Percentiles rank a stretch among this genome's conserved stretches.
Conservation (phyloP, 257 asterid species). For the Nicotiana undulata region DNA sequence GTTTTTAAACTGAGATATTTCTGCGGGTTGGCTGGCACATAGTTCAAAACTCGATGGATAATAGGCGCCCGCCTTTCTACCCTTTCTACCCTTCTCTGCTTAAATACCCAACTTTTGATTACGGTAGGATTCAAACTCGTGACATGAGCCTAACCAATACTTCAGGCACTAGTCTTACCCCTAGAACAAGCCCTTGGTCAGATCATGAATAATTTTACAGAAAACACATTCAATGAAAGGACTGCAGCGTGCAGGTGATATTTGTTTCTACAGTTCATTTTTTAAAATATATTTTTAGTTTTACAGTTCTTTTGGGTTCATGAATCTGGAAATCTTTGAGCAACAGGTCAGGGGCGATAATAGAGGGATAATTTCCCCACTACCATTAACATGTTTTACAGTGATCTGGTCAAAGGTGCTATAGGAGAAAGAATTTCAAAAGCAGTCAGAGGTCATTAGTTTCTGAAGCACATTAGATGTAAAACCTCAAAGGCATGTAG, state of each 20-base stretch:
- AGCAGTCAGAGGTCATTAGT: background rate
- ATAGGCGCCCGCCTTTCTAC: background rate
- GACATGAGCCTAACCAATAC: background rate
- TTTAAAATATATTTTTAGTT: rapidly evolving
- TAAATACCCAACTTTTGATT: background rate
- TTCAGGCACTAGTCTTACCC: background rate
- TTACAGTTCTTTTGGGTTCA: background rate
- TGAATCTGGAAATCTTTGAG: background rate
- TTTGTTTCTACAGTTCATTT: background rate
- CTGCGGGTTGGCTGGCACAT: background rate
- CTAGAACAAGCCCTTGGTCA: background rate
- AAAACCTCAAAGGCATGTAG: background rate
- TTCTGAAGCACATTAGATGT: background rate
- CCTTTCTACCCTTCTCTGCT: background rate
- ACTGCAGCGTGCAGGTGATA: background rate
- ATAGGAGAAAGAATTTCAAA: background rate
- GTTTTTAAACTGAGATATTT: background rate
- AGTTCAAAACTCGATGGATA: background rate
- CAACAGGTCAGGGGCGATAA: background rate
- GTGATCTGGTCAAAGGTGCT: background rate
- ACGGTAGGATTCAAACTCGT: background rate
- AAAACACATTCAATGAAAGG: background rate
- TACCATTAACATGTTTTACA: background rate
- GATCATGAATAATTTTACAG: background rate
- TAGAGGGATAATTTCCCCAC: background rate